phyloP scores from a whole-genome alignment of 2,329 filamentous ascomycete genomes.

The Hypoxylon sp. region DNA sequence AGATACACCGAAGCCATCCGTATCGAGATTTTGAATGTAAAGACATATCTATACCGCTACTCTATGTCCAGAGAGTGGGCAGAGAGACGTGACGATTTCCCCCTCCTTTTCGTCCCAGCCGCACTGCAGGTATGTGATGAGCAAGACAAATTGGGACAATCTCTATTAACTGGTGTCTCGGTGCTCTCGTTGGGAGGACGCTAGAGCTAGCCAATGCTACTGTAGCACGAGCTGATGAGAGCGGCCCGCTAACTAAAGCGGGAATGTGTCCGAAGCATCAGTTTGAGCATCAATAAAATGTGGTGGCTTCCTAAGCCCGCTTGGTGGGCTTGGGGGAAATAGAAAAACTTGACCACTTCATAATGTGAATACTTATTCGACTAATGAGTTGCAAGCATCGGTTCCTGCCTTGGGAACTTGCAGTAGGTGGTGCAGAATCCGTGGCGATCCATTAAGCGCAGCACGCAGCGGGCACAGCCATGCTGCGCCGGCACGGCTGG shows the following conservation, averaged over 20 bases:
- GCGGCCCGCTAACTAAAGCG: slow-evolving; percentile 24
- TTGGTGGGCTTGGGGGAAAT: slow-evolving; percentile 7
- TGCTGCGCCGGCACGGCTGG: slow-evolving; percentile 28
- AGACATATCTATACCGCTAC: neutral
- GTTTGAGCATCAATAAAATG: slow-evolving; percentile 1
- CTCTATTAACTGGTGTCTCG: slow-evolving; percentile 28
- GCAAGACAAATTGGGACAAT: slow-evolving; percentile 8
- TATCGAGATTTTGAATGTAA: slow-evolving; percentile 13
- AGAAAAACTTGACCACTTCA: slow-evolving; percentile 11
- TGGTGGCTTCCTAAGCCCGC: slow-evolving; percentile 8
- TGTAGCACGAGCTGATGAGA: slow-evolving; percentile 31
- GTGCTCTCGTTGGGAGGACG: slow-evolving; percentile 25
- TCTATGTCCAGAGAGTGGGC: slow-evolving; percentile 1
- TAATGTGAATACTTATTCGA: slow-evolving; percentile 18
- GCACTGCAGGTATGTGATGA: slow-evolving; percentile 12
- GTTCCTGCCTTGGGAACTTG: slow-evolving; percentile 28
- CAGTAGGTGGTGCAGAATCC: slow-evolving; percentile 29
- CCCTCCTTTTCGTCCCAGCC: slow-evolving; percentile 22
- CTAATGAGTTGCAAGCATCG: slow-evolving; percentile 16
- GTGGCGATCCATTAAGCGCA: slow-evolving; percentile 22
- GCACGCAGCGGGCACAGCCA: slow-evolving; percentile 27
- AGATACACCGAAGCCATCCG: slow-evolving; percentile 23
- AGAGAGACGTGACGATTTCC: slow-evolving; percentile 16
- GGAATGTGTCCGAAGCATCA: slow-evolving; percentile 3
- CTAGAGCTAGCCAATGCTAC: slow-evolving; percentile 19